Percentiles rank a stretch among this genome's conserved stretches.
These are phyloP conservation scores for Fistulifera pelliculosa DNA, from an alignment of 108 stramenopile species.

Conservation along the genomic window DNA sequence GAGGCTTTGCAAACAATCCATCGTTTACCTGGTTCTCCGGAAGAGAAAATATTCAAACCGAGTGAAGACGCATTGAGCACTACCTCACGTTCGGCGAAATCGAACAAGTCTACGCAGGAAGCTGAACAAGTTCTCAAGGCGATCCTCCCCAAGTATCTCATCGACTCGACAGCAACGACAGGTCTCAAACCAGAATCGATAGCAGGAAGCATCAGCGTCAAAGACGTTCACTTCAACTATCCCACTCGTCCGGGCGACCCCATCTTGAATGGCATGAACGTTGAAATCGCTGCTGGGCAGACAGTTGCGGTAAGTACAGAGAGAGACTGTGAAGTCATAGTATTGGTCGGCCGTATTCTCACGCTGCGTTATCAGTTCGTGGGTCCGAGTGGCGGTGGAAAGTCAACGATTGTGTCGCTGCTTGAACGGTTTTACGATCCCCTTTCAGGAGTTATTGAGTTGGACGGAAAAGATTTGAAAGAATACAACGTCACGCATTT, in stretches of 20 bases:
- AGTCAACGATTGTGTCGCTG: constrained; percentile 42
- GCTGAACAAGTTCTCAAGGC: constrained; percentile 15
- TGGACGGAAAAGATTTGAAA: constrained; percentile 85
- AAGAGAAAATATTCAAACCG: constrained; percentile 20
- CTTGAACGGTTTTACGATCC: constrained; percentile 89
- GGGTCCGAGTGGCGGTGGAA: constrained; percentile 71
- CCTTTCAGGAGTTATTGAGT: constrained; percentile 39
- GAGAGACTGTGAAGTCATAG: no score
- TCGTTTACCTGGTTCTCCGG: constrained; percentile 33
- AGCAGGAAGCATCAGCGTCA: constrained; percentile 42
- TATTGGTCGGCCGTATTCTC: no score
- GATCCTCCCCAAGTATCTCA: constrained; percentile 38
- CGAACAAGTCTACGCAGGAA: neutral
- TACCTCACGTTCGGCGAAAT: neutral
- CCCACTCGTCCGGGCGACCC: constrained; percentile 62
- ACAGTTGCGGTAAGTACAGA: no score
- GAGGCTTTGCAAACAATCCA: constrained; percentile 44
- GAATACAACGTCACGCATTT: constrained; percentile 76
- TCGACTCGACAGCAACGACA: constrained; percentile 41
- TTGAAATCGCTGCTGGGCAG: constrained; percentile 44
- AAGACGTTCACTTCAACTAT: constrained; percentile 75
- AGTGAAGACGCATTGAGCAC: constrained; percentile 15
- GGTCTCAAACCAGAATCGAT: constrained; percentile 46
- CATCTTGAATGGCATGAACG: constrained; percentile 45
- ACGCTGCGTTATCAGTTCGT: no score